phyloP scores from a whole-genome alignment of 148 eudicot species.

The Chenopodium formosanum region DNA sequence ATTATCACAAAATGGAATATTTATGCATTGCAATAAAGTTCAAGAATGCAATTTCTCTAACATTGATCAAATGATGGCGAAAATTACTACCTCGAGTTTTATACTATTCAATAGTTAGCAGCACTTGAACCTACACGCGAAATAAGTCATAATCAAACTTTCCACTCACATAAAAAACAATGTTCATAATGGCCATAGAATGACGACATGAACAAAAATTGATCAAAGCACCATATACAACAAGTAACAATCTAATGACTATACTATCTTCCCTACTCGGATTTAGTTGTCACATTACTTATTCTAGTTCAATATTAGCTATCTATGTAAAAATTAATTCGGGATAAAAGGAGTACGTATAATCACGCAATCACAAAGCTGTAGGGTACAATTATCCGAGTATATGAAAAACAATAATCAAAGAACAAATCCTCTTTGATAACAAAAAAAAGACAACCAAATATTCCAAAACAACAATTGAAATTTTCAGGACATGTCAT shows the following conservation, averaged over 20 bases:
- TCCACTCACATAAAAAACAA: conserved; percentile 2
- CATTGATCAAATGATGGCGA: conserved; percentile 7
- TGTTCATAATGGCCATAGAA: conserved; percentile 16
- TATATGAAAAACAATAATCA: neutral
- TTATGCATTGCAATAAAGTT: neutral
- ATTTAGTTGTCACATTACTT: neutral
- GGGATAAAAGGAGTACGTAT: neutral
- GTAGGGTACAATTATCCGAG: too few relatives aligned
- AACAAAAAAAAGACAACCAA: neutral
- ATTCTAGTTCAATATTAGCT: neutral
- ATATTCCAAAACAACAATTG: neutral
- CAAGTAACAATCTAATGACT: neutral
- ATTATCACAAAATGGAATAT: conserved; percentile 14
- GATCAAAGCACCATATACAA: neutral
- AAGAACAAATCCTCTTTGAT: neutral
- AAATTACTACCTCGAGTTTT: conserved; percentile 42
- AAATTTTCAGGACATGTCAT: neutral
- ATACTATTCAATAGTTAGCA: conserved; percentile 24
- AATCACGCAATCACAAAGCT: too few relatives aligned
- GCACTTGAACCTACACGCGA: conserved; percentile 40
- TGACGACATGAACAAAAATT: conserved; percentile 24
- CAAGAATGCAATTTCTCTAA: neutral
- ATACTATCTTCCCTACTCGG: neutral
- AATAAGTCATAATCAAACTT: conserved; percentile 23
- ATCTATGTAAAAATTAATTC: neutral